Percentiles rank a stretch among this genome's conserved stretches.
Evolutionary conservation across 148 eudicot genomes (phyloP).

Genomic region (Fagopyrum esculentum): DNA sequence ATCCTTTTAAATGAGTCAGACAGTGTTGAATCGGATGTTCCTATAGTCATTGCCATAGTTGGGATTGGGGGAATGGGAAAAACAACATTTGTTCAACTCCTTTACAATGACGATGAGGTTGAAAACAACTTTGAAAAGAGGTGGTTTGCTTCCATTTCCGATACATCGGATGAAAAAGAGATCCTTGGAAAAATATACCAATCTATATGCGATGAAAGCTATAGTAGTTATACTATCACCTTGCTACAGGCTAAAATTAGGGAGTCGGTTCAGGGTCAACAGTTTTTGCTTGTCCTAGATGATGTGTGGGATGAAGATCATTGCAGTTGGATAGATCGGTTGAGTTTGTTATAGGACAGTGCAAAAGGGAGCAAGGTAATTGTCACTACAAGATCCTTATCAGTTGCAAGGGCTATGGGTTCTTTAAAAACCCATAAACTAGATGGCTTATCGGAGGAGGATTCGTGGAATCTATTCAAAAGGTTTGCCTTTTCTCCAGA

Average conservation of each 20-base stretch:
- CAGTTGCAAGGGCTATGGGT: too few relatives aligned
- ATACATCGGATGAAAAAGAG: not conserved
- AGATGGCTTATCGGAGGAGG: slow-evolving; percentile 18
- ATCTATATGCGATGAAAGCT: not conserved
- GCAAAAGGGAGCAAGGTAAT: too few relatives aligned
- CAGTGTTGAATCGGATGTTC: not conserved
- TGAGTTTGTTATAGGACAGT: too few relatives aligned
- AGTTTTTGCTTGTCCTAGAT: not conserved
- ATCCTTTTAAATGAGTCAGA: too few relatives aligned
- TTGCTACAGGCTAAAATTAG: not conserved
- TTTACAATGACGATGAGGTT: not conserved
- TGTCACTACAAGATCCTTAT: too few relatives aligned
- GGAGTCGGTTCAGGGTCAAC: too few relatives aligned
- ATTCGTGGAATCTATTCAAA: slow-evolving; percentile 23
- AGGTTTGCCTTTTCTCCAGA: too few relatives aligned
- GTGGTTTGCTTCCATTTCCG: not conserved
- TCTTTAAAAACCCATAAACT: not conserved
- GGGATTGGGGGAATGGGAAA: not conserved
- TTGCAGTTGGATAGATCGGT: too few relatives aligned
- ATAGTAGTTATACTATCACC: not conserved
- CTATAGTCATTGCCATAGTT: not conserved
- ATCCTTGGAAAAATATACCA: not conserved
- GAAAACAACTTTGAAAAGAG: not conserved
- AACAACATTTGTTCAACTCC: not conserved
- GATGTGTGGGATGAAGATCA: too few relatives aligned